Evolutionary conservation across 805 yeast species (phyloP).

Genomic region (Ogataea chonburiensis): DNA sequence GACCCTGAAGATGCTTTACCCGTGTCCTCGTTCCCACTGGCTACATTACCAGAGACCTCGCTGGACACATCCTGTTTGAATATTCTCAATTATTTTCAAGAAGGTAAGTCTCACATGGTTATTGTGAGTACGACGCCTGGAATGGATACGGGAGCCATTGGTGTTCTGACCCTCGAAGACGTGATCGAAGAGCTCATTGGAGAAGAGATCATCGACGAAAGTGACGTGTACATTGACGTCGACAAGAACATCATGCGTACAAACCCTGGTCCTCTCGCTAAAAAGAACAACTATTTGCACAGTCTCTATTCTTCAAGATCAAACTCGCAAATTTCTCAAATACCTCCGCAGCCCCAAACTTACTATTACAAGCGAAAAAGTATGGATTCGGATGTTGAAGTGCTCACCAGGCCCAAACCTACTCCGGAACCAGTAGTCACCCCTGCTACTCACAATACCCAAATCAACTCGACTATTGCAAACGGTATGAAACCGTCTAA

Average conservation of each 20-base stretch:
- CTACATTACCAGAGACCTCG: conserved; percentile 92
- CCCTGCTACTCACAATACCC: conserved; percentile 5
- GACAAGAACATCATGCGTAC: conserved; percentile 80
- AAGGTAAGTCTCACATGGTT: conserved; percentile 97
- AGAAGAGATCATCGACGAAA: conserved; percentile 95
- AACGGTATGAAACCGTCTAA: conserved; percentile 53
- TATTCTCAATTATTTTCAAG: conserved; percentile 93
- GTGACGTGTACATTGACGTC: conserved; percentile 90
- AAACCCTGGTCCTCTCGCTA: conserved; percentile 73
- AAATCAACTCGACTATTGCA: conserved; percentile 27
- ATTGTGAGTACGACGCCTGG: conserved; percentile 88
- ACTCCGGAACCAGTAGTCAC: not conserved
- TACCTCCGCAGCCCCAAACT: conserved; percentile 11
- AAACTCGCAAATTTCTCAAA: conserved; percentile 8
- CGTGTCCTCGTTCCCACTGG: conserved; percentile 89
- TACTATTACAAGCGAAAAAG: conserved; percentile 21
- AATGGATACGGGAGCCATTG: conserved; percentile 71
- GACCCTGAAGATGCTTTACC: conserved; percentile 96
- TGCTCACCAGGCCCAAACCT: too few relatives aligned
- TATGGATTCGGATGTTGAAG: conserved; percentile 11
- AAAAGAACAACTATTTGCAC: conserved; percentile 67
- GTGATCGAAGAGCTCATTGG: conserved; percentile 98
- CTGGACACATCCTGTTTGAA: conserved; percentile 91
- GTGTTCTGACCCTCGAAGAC: conserved; percentile 91
- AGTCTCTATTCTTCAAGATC: conserved; percentile 42